Conservation (phyloP, 306 rosid species). For the Vachellia pachyceras region DNA sequence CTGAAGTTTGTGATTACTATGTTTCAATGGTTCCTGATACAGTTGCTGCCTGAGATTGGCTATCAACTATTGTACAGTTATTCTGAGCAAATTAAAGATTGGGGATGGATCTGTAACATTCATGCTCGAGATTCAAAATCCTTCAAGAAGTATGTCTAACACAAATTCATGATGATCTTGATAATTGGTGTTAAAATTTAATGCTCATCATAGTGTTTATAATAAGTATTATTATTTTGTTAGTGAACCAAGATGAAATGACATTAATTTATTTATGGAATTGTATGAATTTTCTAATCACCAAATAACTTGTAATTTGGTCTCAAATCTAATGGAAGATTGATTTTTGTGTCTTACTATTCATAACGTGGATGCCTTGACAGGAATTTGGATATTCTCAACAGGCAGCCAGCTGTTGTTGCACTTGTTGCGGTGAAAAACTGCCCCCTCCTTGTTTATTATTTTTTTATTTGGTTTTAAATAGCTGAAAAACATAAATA, state of each 20-base stretch:
- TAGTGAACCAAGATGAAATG: conserved; percentile 24
- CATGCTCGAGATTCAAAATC: conserved; percentile 67
- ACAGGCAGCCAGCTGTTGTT: conserved; percentile 57
- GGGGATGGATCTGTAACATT: conserved; percentile 97
- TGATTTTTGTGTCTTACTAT: background rate
- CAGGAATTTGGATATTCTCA: conserved; percentile 87
- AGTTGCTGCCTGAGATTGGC: conserved; percentile 88
- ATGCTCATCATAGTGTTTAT: background rate
- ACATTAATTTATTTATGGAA: background rate
- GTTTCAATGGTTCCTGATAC: conserved; percentile 39
- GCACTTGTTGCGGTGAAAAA: conserved; percentile 72
- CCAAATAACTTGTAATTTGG: conserved; percentile 23
- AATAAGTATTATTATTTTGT: background rate
- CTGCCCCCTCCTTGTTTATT: conserved; percentile 14
- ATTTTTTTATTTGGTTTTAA: conserved; percentile 11
- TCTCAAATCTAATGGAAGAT: conserved; percentile 27
- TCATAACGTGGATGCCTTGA: conserved; percentile 33
- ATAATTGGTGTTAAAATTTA: conserved; percentile 24
- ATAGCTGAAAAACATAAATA: conserved; percentile 11
- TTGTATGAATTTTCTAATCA: conserved; percentile 19
- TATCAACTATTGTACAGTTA: conserved; percentile 79
- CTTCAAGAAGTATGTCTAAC: conserved; percentile 63
- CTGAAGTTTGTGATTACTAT: conserved; percentile 38
- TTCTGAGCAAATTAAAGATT: conserved; percentile 65
- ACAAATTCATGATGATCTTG: conserved; percentile 24